Evolutionary conservation across 768 basidiomycete genomes (phyloP).

Genomic region (Boletus eberwhitei): DNA sequence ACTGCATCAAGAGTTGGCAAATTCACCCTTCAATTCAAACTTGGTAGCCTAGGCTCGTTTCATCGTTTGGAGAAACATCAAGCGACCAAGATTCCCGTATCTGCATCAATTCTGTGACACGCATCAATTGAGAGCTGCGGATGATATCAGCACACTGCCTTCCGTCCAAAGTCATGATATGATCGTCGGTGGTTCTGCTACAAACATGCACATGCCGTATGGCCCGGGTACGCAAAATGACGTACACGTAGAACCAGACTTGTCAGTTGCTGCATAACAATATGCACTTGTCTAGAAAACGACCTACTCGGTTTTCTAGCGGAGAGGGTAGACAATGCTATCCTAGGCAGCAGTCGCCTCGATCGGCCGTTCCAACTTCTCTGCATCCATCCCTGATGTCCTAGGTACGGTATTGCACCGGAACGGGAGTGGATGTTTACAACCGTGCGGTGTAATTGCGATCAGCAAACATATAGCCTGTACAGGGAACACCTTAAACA

Average conservation of each 20-base stretch:
- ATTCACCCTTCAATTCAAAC: too few relatives aligned
- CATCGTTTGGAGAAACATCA: too few relatives aligned
- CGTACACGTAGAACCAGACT: background rate
- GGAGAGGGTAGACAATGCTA: background rate
- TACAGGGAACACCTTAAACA: background rate
- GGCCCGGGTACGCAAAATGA: background rate
- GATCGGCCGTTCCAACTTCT: conserved; percentile 10
- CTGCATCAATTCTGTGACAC: too few relatives aligned
- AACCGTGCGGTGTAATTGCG: too few relatives aligned
- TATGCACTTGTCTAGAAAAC: background rate
- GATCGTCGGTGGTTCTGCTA: background rate
- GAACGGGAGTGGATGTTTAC: conserved; percentile 19
- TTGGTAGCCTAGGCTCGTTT: too few relatives aligned
- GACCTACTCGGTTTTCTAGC: background rate
- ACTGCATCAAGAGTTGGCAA: too few relatives aligned
- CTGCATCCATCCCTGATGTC: background rate
- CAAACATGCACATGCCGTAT: background rate
- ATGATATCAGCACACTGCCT: background rate
- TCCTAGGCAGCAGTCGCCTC: conserved; percentile 12
- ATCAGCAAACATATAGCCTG: background rate
- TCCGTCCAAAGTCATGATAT: background rate
- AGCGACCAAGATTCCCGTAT: too few relatives aligned
- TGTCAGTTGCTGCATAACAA: background rate
- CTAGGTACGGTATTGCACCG: conserved; percentile 13
- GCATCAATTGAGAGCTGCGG: background rate